These are phyloP conservation scores for Solanum virginianum DNA, from an alignment of 257 asterid species.

Conservation along the genomic window DNA sequence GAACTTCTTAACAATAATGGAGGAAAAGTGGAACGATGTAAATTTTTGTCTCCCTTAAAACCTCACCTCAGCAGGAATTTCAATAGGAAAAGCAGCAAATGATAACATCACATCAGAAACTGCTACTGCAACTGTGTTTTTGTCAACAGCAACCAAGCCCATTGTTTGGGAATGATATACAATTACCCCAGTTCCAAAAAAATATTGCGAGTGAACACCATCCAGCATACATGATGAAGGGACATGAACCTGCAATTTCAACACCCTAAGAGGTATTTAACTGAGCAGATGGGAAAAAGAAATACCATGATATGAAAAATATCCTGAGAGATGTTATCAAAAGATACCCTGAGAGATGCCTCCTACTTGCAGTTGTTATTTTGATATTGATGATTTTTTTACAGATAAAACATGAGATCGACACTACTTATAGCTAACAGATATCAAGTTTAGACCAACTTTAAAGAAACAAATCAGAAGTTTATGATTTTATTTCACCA, in stretches of 20 bases:
- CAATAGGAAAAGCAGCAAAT: slow-evolving; percentile 97
- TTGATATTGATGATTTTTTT: not conserved
- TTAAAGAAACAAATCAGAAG: not conserved
- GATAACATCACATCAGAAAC: slow-evolving; percentile 97
- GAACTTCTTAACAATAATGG: not conserved
- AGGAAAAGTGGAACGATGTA: not conserved
- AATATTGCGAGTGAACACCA: slow-evolving; percentile 96
- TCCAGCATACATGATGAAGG: slow-evolving; percentile 98
- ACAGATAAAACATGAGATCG: not conserved
- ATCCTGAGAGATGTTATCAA: not conserved
- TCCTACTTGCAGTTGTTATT: not conserved
- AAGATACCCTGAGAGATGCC: not conserved
- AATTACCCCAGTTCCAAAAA: slow-evolving; percentile 91
- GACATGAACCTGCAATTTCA: slow-evolving; percentile 79
- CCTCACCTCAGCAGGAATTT: slow-evolving; percentile 92
- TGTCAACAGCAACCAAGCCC: slow-evolving; percentile 97
- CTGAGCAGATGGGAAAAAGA: not conserved
- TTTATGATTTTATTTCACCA: not conserved
- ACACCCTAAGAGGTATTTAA: not conserved
- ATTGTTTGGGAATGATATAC: slow-evolving; percentile 75
- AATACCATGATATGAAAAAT: not conserved
- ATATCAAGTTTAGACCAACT: not conserved
- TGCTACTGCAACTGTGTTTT: slow-evolving; percentile 89
- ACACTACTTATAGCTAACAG: not conserved
- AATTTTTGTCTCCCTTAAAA: not conserved